A percentile compares a stretch with the other conserved stretches of the same genome.
Evolutionary conservation across 805 yeast genomes (phyloP).

Genomic region (Ogataea trehaloabstinens): DNA sequence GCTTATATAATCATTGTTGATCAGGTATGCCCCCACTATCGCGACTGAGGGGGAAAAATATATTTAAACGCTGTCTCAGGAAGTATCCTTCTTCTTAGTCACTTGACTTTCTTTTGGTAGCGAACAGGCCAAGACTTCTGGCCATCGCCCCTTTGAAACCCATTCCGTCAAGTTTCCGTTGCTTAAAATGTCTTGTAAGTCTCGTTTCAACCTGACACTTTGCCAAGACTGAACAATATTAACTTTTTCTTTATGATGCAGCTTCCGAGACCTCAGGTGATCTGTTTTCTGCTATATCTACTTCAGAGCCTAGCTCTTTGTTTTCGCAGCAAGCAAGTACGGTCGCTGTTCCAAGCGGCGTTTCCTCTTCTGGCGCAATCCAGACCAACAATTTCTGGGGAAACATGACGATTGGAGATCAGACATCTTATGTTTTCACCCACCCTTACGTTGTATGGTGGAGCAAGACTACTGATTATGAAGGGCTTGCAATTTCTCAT

Average conservation of each 20-base stretch:
- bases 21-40: too few species aligned
- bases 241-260: too few species aligned
- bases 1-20: too few species aligned
- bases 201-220: too few species aligned
- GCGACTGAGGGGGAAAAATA: too few species aligned
- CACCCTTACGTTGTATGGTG: conserved; percentile 76
- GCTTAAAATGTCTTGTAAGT: too few species aligned
- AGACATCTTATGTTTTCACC: conserved; percentile 67
- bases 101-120: too few species aligned
- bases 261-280: conserved; percentile 31
- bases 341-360: conserved; percentile 24
- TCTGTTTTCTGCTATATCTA: conserved; percentile 42
- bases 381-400: conserved; percentile 77
- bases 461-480: conserved; percentile 39
- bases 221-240: too few species aligned
- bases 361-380: conserved; percentile 31
- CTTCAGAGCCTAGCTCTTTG: conserved; percentile 41
- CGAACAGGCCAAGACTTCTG: too few species aligned
- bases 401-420: conserved; percentile 62
- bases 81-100: too few species aligned
- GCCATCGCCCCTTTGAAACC: too few species aligned
- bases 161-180: background rate
- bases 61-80: too few species aligned
- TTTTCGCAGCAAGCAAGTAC: conserved; percentile 34
- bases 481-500: conserved; percentile 66